A percentile compares a stretch with the other conserved stretches of the same genome.
Evolutionary conservation across 2,329 filamentous ascomycete genomes (phyloP).

Genomic region (Exophiala viscosa): DNA sequence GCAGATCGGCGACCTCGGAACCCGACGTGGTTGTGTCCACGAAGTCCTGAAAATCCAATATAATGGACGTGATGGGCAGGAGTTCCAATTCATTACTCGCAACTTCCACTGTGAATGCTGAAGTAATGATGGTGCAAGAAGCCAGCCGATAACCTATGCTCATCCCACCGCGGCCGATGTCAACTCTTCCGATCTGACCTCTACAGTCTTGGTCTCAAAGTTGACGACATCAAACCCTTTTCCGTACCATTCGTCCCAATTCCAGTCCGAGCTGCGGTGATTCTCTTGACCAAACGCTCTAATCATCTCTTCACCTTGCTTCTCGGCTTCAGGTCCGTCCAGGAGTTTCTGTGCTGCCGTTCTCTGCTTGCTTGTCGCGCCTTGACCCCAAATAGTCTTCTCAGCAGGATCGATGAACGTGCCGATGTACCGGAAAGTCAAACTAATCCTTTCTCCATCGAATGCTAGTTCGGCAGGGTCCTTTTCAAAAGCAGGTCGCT

Average conservation of each 20-base stretch:
- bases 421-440: constrained; percentile 86
- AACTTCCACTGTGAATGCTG: no score
- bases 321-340: constrained; percentile 65
- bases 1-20: no score
- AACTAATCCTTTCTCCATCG: constrained; percentile 73
- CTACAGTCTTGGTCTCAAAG: constrained; percentile 36
- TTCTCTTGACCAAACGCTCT: constrained; percentile 84
- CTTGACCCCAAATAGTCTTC: constrained; percentile 82
- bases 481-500: constrained; percentile 66
- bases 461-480: constrained; percentile 66
- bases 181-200: no score
- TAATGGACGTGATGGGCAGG: no score
- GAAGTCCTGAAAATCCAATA: no score
- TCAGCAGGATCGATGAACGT: constrained; percentile 71
- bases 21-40: no score
- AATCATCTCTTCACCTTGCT: constrained; percentile 61
- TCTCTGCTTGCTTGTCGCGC: constrained; percentile 66
- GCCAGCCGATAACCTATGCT: no score
- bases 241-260: constrained; percentile 75
- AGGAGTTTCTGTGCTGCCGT: constrained; percentile 60
- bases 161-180: no score
- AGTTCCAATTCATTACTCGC: no score
- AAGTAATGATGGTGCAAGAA: no score
- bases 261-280: constrained; percentile 65
- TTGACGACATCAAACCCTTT: constrained; percentile 72